A percentile compares a stretch with the other conserved stretches of the same genome.
Conservation (phyloP, 257 asterid genomes). For the Verbascum thapsus region DNA sequence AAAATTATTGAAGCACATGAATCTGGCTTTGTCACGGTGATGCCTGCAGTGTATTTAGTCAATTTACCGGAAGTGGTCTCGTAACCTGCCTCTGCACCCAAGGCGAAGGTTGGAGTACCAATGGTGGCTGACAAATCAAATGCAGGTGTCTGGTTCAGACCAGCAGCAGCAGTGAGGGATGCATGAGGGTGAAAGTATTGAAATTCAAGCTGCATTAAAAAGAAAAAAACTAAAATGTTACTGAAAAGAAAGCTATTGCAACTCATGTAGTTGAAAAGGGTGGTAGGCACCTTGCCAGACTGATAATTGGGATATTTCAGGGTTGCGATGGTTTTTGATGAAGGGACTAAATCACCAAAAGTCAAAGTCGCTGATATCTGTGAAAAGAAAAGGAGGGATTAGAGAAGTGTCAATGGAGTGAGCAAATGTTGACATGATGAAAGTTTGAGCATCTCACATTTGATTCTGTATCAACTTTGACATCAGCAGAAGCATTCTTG, state of each 20-base stretch:
- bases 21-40: slow-evolving; percentile 73
- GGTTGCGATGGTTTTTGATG: slow-evolving; percentile 60
- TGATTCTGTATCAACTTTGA: slow-evolving; percentile 70
- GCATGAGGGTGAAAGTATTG: slow-evolving; percentile 82
- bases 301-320: slow-evolving; percentile 56
- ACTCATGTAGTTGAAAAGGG: background rate
- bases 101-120: slow-evolving; percentile 76
- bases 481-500: slow-evolving; percentile 49
- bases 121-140: slow-evolving; percentile 60
- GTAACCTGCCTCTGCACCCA: slow-evolving; percentile 87
- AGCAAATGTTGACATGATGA: background rate
- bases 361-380: slow-evolving; percentile 58
- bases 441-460: slow-evolving; percentile 40
- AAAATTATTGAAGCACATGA: slow-evolving; percentile 72
- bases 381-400: slow-evolving; percentile 14
- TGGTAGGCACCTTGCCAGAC: slow-evolving; percentile 53
- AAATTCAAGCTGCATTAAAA: slow-evolving; percentile 66
- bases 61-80: slow-evolving; percentile 59
- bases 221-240: slow-evolving; percentile 4
- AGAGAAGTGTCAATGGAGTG: slow-evolving; percentile 17
- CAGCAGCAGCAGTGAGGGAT: slow-evolving; percentile 63
- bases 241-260: background rate
- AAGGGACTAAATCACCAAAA: slow-evolving; percentile 47
- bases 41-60: slow-evolving; percentile 73
- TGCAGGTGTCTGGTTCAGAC: slow-evolving; percentile 60